Conservation (phyloP, 208 protist species). For the Porcisia deanei region DNA sequence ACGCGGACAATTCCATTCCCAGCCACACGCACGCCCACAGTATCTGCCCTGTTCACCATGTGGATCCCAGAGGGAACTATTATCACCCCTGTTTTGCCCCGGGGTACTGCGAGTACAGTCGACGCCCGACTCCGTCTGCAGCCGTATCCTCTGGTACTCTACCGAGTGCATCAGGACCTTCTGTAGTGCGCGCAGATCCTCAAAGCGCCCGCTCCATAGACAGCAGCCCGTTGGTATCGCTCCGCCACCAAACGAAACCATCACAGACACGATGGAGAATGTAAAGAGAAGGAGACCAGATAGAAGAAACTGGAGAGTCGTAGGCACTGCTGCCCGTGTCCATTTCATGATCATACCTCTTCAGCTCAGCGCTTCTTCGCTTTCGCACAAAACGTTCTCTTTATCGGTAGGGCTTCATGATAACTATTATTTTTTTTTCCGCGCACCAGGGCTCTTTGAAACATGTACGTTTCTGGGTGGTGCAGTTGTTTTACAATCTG, state of each 20-base stretch:
- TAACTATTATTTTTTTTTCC: not conserved
- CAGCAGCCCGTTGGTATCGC: slow-evolving; percentile 7
- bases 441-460: not conserved
- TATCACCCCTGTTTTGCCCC: slow-evolving; percentile 82
- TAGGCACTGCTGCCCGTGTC: not conserved
- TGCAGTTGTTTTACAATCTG: not conserved
- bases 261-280: slow-evolving; percentile 22
- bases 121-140: not conserved
- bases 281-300: not conserved
- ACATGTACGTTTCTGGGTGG: not conserved
- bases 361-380: not conserved
- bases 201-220: slow-evolving; percentile 17
- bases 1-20: slow-evolving; percentile 1
- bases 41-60: slow-evolving; percentile 55
- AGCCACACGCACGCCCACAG: slow-evolving; percentile 6
- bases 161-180: slow-evolving; percentile 41
- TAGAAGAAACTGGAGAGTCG: not conserved
- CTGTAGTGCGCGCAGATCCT: slow-evolving; percentile 67
- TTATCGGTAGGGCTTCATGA: not conserved
- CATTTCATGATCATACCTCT: not conserved
- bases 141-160: slow-evolving; percentile 2
- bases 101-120: slow-evolving; percentile 18
- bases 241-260: slow-evolving; percentile 9
- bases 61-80: slow-evolving; percentile 38
- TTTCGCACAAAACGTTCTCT: not conserved